Percentiles rank a stretch among this genome's conserved stretches.
Evolutionary conservation across 163 green algal species (phyloP).

Genomic region (Scenedesmus sp.): DNA sequence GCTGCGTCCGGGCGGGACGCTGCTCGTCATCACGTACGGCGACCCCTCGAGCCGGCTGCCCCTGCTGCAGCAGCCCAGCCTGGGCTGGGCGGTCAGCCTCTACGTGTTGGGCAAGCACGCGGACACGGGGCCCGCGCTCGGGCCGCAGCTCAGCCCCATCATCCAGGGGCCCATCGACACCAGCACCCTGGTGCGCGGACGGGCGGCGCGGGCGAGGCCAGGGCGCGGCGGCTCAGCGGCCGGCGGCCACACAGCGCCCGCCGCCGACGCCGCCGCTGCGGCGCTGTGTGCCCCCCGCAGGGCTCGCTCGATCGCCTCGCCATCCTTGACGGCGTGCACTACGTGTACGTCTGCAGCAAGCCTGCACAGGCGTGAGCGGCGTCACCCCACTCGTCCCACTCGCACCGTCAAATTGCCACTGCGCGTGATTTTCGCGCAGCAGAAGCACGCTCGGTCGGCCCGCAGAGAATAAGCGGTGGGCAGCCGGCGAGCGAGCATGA

Average conservation of each 20-base stretch:
- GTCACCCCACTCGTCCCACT: too few species aligned
- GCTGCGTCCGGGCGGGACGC: slow-evolving; percentile 37
- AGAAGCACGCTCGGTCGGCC: too few species aligned
- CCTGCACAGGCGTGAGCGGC: not conserved
- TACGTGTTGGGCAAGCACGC: slow-evolving; percentile 46
- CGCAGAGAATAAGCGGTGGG: too few species aligned
- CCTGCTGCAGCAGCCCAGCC: slow-evolving; percentile 32
- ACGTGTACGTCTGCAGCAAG: slow-evolving; percentile 55
- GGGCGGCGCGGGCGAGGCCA: not conserved
- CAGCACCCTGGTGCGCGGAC: not conserved
- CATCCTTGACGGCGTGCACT: slow-evolving; percentile 49
- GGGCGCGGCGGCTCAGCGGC: not conserved
- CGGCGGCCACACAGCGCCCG: not conserved
- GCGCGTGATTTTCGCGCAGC: too few species aligned
- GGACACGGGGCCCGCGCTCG: not conserved
- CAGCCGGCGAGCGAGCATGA: too few species aligned
- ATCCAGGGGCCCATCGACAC: slow-evolving; percentile 3
- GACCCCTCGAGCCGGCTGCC: slow-evolving; percentile 52
- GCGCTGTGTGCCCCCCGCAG: not conserved
- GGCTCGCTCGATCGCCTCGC: slow-evolving; percentile 34
- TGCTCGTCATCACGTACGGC: slow-evolving; percentile 61
- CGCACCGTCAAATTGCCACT: too few species aligned
- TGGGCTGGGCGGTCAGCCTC: slow-evolving; percentile 43
- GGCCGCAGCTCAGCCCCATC: slow-evolving; percentile 2
- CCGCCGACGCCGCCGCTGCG: not conserved